Conservation (phyloP, 768 basidiomycete species). For the Tubosaeta sp. region DNA sequence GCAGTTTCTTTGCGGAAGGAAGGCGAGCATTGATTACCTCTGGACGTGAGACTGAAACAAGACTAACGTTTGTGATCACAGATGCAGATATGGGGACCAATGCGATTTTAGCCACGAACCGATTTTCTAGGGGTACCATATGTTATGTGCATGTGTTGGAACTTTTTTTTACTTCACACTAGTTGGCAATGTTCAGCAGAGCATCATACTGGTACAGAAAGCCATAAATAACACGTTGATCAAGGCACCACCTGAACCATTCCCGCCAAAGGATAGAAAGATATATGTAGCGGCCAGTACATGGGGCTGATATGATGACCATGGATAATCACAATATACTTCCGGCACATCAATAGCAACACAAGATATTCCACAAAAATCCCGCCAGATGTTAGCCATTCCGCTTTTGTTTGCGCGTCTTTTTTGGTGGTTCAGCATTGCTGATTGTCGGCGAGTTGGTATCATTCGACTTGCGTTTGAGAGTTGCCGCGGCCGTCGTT, state of each 20-base stretch:
- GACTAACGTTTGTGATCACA: conserved; percentile 54
- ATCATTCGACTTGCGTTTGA: conserved; percentile 53
- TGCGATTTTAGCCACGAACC: conserved; percentile 80
- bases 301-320: conserved; percentile 11
- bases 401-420: conserved; percentile 56
- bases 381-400: conserved; percentile 37
- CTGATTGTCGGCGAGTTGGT: conserved; percentile 50
- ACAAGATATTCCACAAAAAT: conserved; percentile 33
- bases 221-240: conserved; percentile 34
- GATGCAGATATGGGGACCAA: conserved; percentile 86
- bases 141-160: conserved; percentile 12
- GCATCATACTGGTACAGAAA: conserved; percentile 32
- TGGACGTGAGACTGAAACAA: conserved; percentile 21
- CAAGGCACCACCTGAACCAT: conserved; percentile 17
- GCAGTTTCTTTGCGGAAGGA: conserved; percentile 88
- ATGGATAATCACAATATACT: conserved; percentile 25
- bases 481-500: conserved; percentile 41
- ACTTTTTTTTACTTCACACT: not conserved
- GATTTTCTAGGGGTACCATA: conserved; percentile 24
- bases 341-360: conserved; percentile 28
- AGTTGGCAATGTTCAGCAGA: conserved; percentile 17
- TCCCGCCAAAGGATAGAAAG: conserved; percentile 25
- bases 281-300: conserved; percentile 28
- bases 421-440: conserved; percentile 46
- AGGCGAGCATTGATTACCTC: conserved; percentile 71